phyloP scores from a whole-genome alignment of 2,329 filamentous ascomycete species.

The Ceratocystiopsis brevicomis region DNA sequence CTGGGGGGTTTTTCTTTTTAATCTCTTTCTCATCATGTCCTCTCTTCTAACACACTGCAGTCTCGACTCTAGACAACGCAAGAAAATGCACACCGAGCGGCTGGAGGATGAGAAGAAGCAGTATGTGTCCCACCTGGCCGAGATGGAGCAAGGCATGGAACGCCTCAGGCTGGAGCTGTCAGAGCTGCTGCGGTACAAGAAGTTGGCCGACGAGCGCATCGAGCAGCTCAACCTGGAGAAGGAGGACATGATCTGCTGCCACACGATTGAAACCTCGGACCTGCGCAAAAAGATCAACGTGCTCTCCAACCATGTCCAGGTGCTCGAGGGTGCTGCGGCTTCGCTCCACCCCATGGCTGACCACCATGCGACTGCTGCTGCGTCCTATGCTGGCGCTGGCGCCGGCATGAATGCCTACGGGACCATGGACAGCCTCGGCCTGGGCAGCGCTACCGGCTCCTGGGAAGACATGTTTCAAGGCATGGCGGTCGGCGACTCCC shows the following conservation, averaged over 20 bases:
- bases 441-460: constrained; percentile 39
- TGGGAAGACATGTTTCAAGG: constrained; percentile 74
- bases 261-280: constrained; percentile 79
- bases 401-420: constrained; percentile 39
- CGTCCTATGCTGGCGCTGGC: constrained; percentile 25
- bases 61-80: constrained; percentile 88
- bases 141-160: constrained; percentile 60
- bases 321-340: constrained; percentile 45
- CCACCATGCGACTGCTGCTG: constrained; percentile 13
- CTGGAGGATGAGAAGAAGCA: constrained; percentile 95
- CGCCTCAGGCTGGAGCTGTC: constrained; percentile 51
- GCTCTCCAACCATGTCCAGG: constrained; percentile 53
- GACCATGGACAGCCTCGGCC: constrained; percentile 67
- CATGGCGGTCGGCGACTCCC: constrained; percentile 36
- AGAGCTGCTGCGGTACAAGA: constrained; percentile 53
- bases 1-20: constrained; percentile 5
- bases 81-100: constrained; percentile 95
- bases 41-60: constrained; percentile 22
- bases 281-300: constrained; percentile 83
- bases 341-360: constrained; percentile 12
- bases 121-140: constrained; percentile 55
- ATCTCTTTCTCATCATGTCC: constrained; percentile 1
- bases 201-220: constrained; percentile 56
- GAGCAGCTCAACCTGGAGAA: constrained; percentile 68
- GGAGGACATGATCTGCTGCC: constrained; percentile 71